Conservation (phyloP, 164 flowering plant species). For the Kingdonia uniflora region DNA sequence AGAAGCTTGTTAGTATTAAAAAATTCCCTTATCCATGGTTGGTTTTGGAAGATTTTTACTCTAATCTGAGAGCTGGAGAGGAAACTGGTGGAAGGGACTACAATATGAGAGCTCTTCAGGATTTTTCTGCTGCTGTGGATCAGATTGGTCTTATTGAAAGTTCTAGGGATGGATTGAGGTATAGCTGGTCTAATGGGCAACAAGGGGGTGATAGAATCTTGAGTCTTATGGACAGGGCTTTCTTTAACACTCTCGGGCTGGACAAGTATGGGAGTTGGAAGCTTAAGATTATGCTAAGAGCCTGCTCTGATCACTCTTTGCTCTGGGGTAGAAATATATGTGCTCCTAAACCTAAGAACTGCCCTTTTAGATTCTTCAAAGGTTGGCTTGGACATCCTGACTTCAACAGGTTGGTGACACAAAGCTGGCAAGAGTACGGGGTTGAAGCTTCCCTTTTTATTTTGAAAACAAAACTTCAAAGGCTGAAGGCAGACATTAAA, state of each 20-base stretch:
- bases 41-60: neutral
- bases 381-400: neutral
- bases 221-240: neutral
- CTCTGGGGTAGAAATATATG: neutral
- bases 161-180: neutral
- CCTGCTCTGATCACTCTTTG: neutral
- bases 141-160: neutral
- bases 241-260: neutral
- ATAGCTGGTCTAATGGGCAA: neutral
- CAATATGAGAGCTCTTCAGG: neutral
- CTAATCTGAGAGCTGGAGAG: neutral
- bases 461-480: neutral
- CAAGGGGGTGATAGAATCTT: neutral
- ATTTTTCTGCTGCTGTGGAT: neutral
- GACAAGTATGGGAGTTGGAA: neutral
- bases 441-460: neutral
- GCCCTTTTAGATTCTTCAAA: neutral
- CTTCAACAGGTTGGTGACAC: neutral
- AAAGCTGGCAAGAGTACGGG: neutral
- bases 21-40: no score
- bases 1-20: no score
- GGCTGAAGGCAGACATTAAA: neutral
- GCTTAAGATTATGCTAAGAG: neutral
- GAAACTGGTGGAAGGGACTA: neutral
- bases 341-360: neutral